phyloP scores from a whole-genome alignment of 805 yeast species.

The Yarrowia bubula region DNA sequence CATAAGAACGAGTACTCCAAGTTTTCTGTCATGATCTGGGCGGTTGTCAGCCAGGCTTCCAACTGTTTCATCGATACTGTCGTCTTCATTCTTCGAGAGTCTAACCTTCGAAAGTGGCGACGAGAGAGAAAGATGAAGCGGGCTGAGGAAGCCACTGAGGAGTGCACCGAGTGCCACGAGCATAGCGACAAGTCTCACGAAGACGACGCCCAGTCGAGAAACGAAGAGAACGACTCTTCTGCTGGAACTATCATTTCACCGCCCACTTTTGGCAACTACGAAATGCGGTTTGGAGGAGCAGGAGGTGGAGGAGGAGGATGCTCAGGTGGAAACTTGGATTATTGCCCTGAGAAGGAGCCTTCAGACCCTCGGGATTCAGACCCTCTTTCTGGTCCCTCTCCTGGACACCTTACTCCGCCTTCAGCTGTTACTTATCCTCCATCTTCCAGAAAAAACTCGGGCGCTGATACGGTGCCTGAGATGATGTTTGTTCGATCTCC shows the following conservation, averaged over 20 bases:
- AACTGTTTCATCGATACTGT: slow-evolving; percentile 74
- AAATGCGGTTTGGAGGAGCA: slow-evolving; percentile 1
- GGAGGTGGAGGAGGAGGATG: not conserved
- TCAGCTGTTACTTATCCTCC: not conserved
- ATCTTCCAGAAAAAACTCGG: not conserved
- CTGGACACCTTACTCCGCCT: not conserved
- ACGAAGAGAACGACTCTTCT: slow-evolving; percentile 4
- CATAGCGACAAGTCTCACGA: not conserved
- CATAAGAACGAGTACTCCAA: slow-evolving; percentile 48
- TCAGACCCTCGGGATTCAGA: not conserved
- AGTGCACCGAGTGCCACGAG: not conserved
- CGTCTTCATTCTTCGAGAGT: slow-evolving; percentile 72
- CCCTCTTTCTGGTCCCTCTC: not conserved
- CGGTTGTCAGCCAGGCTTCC: slow-evolving; percentile 78
- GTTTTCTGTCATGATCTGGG: slow-evolving; percentile 61
- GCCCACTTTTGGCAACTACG: slow-evolving; percentile 3
- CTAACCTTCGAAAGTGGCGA: slow-evolving; percentile 12
- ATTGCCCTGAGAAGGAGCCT: not conserved
- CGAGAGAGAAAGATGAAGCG: slow-evolving; percentile 9
- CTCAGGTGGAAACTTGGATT: no score
- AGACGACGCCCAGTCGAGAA: not conserved
- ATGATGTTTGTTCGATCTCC: slow-evolving; percentile 18
- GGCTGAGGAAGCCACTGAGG: not conserved
- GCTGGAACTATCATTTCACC: slow-evolving; percentile 9
- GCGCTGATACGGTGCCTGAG: not conserved